Evolutionary conservation across 371 early-diverging fungal genomes (phyloP).

Genomic region (Actinomucor elegans): DNA sequence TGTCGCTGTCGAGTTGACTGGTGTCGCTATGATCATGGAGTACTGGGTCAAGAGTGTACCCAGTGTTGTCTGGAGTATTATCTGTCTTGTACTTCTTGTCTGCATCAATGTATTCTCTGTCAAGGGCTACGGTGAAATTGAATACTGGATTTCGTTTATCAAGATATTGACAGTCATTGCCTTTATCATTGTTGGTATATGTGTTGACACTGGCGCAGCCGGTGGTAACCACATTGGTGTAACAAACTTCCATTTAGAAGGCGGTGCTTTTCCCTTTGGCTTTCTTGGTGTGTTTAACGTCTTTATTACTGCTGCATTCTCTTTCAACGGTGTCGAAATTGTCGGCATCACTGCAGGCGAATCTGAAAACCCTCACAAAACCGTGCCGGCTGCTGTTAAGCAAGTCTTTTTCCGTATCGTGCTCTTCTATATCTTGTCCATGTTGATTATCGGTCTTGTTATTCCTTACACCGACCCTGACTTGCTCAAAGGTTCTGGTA

Average conservation of each 20-base stretch:
- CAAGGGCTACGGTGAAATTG: slow-evolving; percentile 61
- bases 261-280: slow-evolving; percentile 74
- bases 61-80: slow-evolving; percentile 54
- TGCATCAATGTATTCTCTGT: slow-evolving; percentile 61
- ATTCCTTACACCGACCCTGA: slow-evolving; percentile 58
- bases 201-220: slow-evolving; percentile 55
- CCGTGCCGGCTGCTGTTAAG: slow-evolving; percentile 69
- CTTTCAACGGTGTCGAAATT: slow-evolving; percentile 79
- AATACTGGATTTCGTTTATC: slow-evolving; percentile 53
- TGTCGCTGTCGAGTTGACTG: slow-evolving; percentile 74
- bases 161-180: slow-evolving; percentile 57
- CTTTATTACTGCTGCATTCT: slow-evolving; percentile 78
- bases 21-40: slow-evolving; percentile 72
- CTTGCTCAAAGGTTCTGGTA: slow-evolving; percentile 44
- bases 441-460: slow-evolving; percentile 67
- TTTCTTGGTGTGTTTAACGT: slow-evolving; percentile 61
- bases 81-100: slow-evolving; percentile 55
- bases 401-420: slow-evolving; percentile 74
- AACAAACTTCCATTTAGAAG: slow-evolving; percentile 55
- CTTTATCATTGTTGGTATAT: slow-evolving; percentile 72
- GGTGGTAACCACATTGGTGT: slow-evolving; percentile 43
- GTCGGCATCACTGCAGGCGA: slow-evolving; percentile 76
- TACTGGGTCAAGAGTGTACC: slow-evolving; percentile 70
- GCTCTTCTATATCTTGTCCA: slow-evolving; percentile 71
- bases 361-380: slow-evolving; percentile 63